phyloP scores from a whole-genome alignment of 768 basidiomycete species.

The Naganishia onofrii region DNA sequence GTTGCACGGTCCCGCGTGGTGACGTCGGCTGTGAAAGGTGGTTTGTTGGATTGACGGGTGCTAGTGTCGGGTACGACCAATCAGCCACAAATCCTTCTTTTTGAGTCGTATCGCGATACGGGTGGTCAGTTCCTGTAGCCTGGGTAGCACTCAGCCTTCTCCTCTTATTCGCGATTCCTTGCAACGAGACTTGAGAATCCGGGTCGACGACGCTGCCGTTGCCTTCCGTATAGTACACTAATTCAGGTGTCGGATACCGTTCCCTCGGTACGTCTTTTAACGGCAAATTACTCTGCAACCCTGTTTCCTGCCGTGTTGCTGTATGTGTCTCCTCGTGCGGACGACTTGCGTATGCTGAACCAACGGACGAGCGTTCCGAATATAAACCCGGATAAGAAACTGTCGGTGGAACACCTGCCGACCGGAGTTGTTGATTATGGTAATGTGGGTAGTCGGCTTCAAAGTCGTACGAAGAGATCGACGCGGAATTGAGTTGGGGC shows the following conservation, averaged over 20 bases:
- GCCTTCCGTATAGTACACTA: constrained; percentile 1
- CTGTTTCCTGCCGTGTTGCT: not conserved
- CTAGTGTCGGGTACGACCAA: constrained; percentile 17
- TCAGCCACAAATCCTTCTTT: not conserved
- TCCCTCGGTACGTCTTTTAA: not conserved
- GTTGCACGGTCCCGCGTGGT: constrained; percentile 15
- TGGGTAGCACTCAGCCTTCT: not conserved
- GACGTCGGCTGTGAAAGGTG: not conserved
- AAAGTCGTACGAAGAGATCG: constrained; percentile 11
- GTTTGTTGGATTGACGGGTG: constrained; percentile 1
- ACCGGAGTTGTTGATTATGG: constrained; percentile 15
- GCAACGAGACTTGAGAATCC: not conserved
- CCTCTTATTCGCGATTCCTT: not conserved
- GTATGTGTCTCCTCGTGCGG: not conserved
- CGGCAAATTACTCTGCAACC: not conserved
- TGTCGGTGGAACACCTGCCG: constrained; percentile 15
- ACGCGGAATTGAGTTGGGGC: not conserved
- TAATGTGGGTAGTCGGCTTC: constrained; percentile 10
- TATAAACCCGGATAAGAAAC: not conserved
- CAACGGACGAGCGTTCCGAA: constrained; percentile 1
- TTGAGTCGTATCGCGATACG: not conserved
- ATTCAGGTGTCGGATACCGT: constrained; percentile 20
- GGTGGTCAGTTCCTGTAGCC: no score
- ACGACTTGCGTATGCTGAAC: constrained; percentile 10
- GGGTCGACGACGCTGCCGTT: not conserved